Evolutionary conservation across 2,329 filamentous ascomycete genomes (phyloP), one percentile per base, ranked within the genome.

Genomic region (Nothomitra cinnamomea): DNA sequence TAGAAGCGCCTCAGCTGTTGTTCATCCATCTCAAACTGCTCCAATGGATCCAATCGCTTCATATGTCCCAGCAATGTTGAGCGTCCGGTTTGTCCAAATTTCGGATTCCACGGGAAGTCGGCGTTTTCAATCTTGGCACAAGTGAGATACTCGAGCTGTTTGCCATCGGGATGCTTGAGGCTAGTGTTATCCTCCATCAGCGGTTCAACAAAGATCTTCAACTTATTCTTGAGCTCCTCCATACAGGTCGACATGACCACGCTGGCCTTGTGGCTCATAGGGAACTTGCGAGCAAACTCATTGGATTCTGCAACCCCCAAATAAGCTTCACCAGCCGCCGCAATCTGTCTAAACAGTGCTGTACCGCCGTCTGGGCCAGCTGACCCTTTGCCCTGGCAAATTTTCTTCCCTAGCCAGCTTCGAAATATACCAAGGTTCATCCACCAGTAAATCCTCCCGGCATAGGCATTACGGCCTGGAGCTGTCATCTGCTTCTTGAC

Each of bases 391-490:
- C 67, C 65, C 7, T 64, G 63, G 38, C 66, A 61, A 36, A 74
- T 62, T 13, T 63, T 60, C 52, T 72, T 66, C 1, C 63, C 64
- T 32, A 73, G 59, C 68, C 70, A 75, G 59, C 76, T 69, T 0
- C 70, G 68, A 60, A 73, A 70, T 51, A 72, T 67, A 6, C 58
- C 60, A 6, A 75, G 62, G 2, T 68, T 69, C 62, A 75, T 72
- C 74, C 73, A 76, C 57, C 70, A 65, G 56, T 74, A 66, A 55
- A 76, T 71, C 56, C 76, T 70, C 55, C 67, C 70, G 19, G 65
- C 62, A 57, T 74, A 76, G 15, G 64, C 63, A 45, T 69, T 66
- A 35, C 71, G 69, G 51, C 64, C 50, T 1, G 50, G 65, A 64
- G 19, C 62, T 61, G 53, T 66, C 62, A 38, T 56, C 58, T 3